These are phyloP conservation scores for Blepharisma undulans DNA, from an alignment of 169 alveolate species.

Conservation along the genomic window DNA sequence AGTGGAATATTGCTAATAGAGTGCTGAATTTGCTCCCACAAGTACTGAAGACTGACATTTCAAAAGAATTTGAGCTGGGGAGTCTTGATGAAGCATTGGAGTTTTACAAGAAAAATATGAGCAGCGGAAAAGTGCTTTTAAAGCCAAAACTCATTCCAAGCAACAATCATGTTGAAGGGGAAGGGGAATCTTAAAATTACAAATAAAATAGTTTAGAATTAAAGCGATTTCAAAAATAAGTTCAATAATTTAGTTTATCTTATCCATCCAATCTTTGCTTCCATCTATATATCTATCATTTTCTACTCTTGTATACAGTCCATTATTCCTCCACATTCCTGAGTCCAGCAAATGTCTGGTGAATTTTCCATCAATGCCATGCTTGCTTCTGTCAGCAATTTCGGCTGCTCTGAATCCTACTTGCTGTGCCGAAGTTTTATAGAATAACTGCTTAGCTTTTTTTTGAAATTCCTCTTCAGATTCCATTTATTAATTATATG, in stretches of 20 bases:
- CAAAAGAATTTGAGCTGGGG: conserved; percentile 9
- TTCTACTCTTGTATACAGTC: conserved; percentile 64
- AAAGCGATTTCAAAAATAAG: not conserved
- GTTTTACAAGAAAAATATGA: conserved; percentile 7
- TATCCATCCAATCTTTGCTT: conserved; percentile 78
- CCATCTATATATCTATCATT: conserved; percentile 73
- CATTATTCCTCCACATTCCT: conserved; percentile 71
- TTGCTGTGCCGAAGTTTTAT: conserved; percentile 14
- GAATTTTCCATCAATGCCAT: conserved; percentile 31
- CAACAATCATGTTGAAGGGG: too few species aligned
- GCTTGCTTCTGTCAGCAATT: not conserved
- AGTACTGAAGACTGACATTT: not conserved
- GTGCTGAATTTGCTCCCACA: not conserved
- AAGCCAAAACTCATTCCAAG: too few species aligned
- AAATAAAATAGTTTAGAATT: too few species aligned
- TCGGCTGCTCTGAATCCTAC: conserved; percentile 35
- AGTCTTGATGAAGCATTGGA: not conserved
- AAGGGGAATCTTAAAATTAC: too few species aligned
- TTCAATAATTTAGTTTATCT: conserved; percentile 44
- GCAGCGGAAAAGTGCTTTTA: conserved; percentile 17
- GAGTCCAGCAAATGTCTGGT: conserved; percentile 56
- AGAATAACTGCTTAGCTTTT: conserved; percentile 8
- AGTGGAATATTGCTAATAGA: not conserved
- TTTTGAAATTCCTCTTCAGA: conserved; percentile 28
- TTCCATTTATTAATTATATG: conserved; percentile 5